Base-by-base conservation (phyloP, 371 early-diverging fungal genomes). In the Umbelopsis sp. region DNA sequence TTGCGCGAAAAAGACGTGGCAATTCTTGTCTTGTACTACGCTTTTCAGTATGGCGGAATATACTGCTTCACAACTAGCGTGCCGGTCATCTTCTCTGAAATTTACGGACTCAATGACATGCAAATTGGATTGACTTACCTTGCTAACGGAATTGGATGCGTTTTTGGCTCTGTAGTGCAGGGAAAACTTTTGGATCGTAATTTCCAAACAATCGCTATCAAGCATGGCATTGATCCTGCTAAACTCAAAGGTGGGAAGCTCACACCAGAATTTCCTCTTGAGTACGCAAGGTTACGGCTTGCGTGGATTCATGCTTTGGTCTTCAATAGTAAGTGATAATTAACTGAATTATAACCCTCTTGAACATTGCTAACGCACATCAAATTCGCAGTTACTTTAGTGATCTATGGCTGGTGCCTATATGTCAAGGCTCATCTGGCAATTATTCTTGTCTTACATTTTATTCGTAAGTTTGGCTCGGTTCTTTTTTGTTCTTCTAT, bases 381-480 rank as follows among this genome's bases (percentile, higher is more conserved):
- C 18, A 12, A 7, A 29, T 35, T 14, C 29, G 9, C n/a, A 57
- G 57, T 74, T 1, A 24, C 75, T n/a, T 53, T 79, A 41, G 71
- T 77, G 41, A 64, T 67, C 0, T 83, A 83, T 63, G 83, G 83
- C 3, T 80, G 79, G 80, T 66, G 70, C 38, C 63, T 80, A 1
- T 68, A 70, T 20, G 38, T 69, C 16, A 72, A 72, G 41, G 70
- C 73, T 11, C 78, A 70, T 44, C 38, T 82, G 7, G 73, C 75
- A 6, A 66, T 74, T 18, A 64, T 76, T 4, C 68, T 82, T 11
- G 35, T 65, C 1, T 50, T 82, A 8, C 76, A 77, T n/a, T 74
- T 76, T 64, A 24, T 76, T 18, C 63, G 81, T 81, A 78, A 70
- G 74, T 68, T 22, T 25, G 9, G 14, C 11, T 41, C 20, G 2